These are phyloP conservation scores for Podila horticola DNA, from an alignment of 192 early-diverging fungal species.

Conservation along the genomic window DNA sequence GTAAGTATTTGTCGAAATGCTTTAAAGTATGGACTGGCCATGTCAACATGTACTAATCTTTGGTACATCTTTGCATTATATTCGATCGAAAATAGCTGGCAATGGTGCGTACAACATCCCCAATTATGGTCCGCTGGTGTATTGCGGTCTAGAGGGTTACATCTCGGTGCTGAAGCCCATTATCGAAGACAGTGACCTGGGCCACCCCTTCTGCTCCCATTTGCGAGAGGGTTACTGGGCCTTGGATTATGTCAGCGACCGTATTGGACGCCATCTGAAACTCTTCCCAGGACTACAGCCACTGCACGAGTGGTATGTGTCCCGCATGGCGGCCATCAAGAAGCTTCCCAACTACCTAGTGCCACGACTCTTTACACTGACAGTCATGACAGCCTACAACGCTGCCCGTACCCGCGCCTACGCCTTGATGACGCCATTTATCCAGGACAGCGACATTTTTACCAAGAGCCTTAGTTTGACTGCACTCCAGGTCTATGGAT, in stretches of 20 bases:
- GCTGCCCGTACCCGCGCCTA: constrained; percentile 75
- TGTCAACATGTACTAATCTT: neutral
- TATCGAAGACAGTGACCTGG: constrained; percentile 88
- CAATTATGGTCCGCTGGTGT: constrained; percentile 81
- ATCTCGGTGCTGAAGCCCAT: constrained; percentile 83
- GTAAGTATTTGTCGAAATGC: constrained; percentile 41
- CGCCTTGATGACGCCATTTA: constrained; percentile 63
- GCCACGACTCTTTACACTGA: constrained; percentile 95
- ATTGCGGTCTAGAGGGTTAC: constrained; percentile 95
- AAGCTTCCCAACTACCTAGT: constrained; percentile 82
- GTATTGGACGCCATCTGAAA: constrained; percentile 66
- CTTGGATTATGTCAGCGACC: constrained; percentile 84
- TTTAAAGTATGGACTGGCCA: neutral
- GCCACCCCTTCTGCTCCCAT: constrained; percentile 91
- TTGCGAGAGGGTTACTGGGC: constrained; percentile 93
- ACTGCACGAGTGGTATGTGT: constrained; percentile 81
- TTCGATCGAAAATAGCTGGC: constrained; percentile 48
- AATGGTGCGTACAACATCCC: constrained; percentile 92
- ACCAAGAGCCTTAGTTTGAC: constrained; percentile 79
- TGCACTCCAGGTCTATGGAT: constrained; percentile 86
- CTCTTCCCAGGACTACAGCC: constrained; percentile 28
- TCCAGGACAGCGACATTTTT: constrained; percentile 71
- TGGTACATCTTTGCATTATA: neutral
- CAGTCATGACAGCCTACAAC: constrained; percentile 80
- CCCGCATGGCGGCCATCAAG: constrained; percentile 78